Conservation (phyloP, 306 rosid species). For the Bauhinia variegata region DNA sequence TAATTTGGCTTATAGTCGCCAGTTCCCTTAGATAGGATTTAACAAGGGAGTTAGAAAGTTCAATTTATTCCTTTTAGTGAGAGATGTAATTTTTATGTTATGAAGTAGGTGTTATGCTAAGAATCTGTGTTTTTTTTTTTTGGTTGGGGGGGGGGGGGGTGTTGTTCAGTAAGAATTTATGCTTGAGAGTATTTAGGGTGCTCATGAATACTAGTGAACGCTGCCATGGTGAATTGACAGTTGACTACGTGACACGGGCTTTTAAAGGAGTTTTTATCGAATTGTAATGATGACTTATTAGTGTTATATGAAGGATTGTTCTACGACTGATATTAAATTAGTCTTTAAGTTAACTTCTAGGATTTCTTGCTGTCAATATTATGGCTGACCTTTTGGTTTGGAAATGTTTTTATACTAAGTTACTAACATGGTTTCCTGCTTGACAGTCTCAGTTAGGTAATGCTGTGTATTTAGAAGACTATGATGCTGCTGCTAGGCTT, state of each 20-base stretch:
- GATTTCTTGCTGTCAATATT: conserved; percentile 1
- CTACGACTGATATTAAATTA: neutral
- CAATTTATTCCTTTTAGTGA: neutral
- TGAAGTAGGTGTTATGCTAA: neutral
- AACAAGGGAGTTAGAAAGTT: neutral
- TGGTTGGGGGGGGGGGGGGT: too few relatives aligned
- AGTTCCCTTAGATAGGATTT: too few relatives aligned
- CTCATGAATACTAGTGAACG: neutral
- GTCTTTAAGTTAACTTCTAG: neutral
- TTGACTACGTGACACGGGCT: neutral
- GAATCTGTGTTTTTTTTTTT: neutral
- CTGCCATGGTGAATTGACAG: neutral
- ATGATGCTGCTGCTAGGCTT: conserved; percentile 79
- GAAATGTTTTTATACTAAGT: neutral
- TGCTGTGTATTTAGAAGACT: conserved; percentile 75
- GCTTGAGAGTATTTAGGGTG: neutral
- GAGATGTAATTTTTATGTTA: neutral
- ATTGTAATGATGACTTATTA: neutral
- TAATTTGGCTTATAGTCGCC: neutral
- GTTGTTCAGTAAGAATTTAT: neutral
- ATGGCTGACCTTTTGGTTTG: conserved; percentile 18
- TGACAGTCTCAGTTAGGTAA: conserved; percentile 67
- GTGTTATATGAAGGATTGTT: neutral
- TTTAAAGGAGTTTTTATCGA: conserved; percentile 4
- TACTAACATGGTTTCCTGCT: conserved; percentile 29